phyloP scores from a whole-genome alignment of 73 alveolate species.

The Uronychia binucleata region DNA sequence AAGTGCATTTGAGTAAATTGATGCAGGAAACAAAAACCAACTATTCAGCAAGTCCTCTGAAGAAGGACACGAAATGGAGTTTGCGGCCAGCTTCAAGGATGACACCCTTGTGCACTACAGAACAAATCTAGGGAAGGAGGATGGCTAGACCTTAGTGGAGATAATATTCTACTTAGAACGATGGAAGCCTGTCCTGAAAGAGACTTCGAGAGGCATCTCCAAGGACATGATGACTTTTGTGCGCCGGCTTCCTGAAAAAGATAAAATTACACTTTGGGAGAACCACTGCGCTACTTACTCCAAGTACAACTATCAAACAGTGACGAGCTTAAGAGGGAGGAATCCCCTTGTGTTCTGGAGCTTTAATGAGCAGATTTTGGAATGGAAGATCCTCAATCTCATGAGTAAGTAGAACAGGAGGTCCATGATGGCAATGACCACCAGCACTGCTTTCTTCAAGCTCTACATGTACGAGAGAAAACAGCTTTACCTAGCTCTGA shows the following conservation, averaged over 20 bases:
- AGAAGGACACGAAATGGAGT: neutral
- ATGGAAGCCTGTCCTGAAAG: neutral
- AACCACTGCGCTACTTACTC: neutral
- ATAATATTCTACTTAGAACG: neutral
- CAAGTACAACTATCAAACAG: neutral
- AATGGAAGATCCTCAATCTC: neutral
- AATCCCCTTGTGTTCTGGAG: neutral
- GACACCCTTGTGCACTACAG: neutral
- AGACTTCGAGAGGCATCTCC: neutral
- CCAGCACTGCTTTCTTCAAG: neutral
- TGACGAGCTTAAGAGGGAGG: neutral
- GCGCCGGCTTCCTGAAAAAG: neutral
- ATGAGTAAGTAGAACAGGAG: neutral
- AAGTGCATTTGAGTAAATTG: neutral
- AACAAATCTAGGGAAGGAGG: neutral
- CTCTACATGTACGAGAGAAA: conserved; percentile 1
- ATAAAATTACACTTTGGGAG: neutral
- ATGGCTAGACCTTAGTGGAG: neutral
- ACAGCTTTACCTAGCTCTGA: neutral
- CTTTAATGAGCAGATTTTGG: neutral
- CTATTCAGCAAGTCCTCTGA: neutral
- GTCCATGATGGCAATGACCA: neutral
- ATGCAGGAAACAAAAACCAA: neutral
- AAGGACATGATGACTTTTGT: neutral
- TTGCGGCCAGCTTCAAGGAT: neutral